Evolutionary conservation across 2,329 filamentous ascomycete genomes (phyloP).

Genomic region (Fusarium sp.): DNA sequence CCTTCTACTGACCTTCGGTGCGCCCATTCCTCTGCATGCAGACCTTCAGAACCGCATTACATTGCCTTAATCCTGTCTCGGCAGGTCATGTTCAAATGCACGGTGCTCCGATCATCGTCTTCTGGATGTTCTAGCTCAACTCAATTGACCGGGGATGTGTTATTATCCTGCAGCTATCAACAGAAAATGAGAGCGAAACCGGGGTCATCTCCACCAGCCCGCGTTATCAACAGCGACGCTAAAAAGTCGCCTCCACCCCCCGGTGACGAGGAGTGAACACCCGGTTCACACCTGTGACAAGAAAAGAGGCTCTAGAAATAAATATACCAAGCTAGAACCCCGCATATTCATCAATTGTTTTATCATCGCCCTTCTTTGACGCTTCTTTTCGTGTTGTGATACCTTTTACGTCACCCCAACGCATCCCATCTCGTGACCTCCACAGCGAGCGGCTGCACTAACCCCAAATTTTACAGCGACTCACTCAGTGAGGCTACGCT

Average conservation of each 20-base stretch:
- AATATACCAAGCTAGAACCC: not conserved
- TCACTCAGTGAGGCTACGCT: conserved; percentile 2
- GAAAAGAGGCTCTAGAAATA: not conserved
- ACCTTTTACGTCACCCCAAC: not conserved
- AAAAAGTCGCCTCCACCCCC: conserved; percentile 1
- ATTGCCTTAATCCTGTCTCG: not conserved
- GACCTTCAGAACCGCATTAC: not conserved
- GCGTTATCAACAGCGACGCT: conserved; percentile 14
- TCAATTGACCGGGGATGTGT: conserved; percentile 1
- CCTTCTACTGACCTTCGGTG: not conserved
- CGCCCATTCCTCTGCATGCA: not conserved
- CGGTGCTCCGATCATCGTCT: not conserved
- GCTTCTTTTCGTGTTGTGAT: not conserved
- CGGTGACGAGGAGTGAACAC: not conserved
- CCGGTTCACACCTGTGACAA: not conserved
- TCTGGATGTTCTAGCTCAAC: not conserved
- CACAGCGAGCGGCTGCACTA: conserved; percentile 3
- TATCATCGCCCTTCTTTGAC: not conserved
- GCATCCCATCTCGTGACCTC: conserved; percentile 3
- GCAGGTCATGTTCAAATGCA: not conserved
- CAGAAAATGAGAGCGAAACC: not conserved
- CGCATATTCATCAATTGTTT: not conserved
- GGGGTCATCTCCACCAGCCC: not conserved
- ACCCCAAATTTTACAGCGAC: not conserved
- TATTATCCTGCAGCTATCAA: not conserved